Evolutionary conservation across 257 asterid genomes (phyloP), one percentile per base, ranked within the genome.

Genomic region (Solanum corneliomulleri): DNA sequence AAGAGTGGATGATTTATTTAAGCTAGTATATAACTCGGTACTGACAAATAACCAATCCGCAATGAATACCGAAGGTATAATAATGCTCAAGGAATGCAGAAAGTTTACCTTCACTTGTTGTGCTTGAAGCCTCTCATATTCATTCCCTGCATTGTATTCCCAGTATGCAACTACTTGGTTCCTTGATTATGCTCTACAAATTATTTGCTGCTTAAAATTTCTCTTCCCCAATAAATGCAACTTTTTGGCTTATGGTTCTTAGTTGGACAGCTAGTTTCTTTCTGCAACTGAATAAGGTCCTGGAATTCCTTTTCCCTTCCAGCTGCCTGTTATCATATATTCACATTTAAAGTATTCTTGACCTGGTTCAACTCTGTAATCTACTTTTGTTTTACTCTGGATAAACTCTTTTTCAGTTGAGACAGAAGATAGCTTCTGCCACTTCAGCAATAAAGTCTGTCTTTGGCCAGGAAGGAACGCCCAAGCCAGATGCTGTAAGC

Each of bases 371-470:
- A 29, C 29, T 81, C 31, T 81, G 85, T 81, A 29, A 81, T 49
- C 85, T 45, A 37, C n/a, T 74, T 39, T 37, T 39, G 47, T 37
- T 74, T 49, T 76, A 76, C 58, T 76, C 83, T 76, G 83, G 52
- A 42, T 41, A 76, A 76, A 76, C 44, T 49, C 69, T 81, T 85
- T 90, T 90, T 86, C 97, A 97, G 99, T 91, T 97, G 88, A 93
- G 93, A 87, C 98, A 97, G 93, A 96, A 95, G 91, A 95, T 97
- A 85, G 68, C 96, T 89, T 93, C 96, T 16, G 98, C 99, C 86
- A 96, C 99, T 81, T 97, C 99, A 56, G 99, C 99, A 85, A 94
- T 97, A 87, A 97, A 93, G 90, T 97, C 99, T 23, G 98, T 94
- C 87, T 97, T 97, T 89, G 99, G 98, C 68, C 99, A 96, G 93